Conservation (phyloP, 768 basidiomycete genomes). For the Phlebiopsis flavidoalba region DNA sequence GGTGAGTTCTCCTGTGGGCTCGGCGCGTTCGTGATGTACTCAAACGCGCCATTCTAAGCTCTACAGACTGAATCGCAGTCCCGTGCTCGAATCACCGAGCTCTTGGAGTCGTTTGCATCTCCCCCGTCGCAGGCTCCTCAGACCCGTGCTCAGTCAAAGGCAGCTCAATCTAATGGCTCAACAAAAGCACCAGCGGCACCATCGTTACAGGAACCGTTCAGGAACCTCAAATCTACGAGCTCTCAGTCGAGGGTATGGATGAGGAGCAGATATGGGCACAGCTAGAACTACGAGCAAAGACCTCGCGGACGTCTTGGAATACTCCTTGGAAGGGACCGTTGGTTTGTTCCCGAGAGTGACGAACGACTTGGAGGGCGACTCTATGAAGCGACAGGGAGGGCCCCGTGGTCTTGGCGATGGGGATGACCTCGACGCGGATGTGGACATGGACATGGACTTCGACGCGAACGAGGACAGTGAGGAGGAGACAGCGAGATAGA, state of each 20-base stretch:
- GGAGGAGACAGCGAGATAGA: constrained; percentile 25
- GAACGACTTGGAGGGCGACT: constrained; percentile 23
- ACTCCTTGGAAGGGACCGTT: constrained; percentile 51
- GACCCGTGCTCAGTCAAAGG: constrained; percentile 62
- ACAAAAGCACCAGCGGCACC: constrained; percentile 19
- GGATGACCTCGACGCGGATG: constrained; percentile 27
- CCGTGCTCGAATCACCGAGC: constrained; percentile 52
- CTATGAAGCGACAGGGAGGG: constrained; percentile 28
- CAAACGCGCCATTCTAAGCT: constrained; percentile 35
- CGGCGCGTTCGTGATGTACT: neutral
- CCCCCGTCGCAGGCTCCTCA: constrained; percentile 64
- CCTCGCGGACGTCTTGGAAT: constrained; percentile 65
- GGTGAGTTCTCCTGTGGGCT: constrained; percentile 40
- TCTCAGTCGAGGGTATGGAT: constrained; percentile 77
- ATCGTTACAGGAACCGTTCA: constrained; percentile 46
- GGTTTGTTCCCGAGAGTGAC: constrained; percentile 28
- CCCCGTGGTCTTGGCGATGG: constrained; percentile 22
- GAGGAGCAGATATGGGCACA: constrained; percentile 93
- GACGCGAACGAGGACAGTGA: constrained; percentile 21
- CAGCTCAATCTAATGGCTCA: constrained; percentile 36
- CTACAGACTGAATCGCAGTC: constrained; percentile 65
- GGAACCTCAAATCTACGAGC: constrained; percentile 67
- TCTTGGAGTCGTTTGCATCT: constrained; percentile 68
- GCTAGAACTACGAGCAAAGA: constrained; percentile 73
- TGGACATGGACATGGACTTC: constrained; percentile 27